Base-by-base conservation (phyloP, 208 protist species). In the Acanthamoeba royreba region DNA sequence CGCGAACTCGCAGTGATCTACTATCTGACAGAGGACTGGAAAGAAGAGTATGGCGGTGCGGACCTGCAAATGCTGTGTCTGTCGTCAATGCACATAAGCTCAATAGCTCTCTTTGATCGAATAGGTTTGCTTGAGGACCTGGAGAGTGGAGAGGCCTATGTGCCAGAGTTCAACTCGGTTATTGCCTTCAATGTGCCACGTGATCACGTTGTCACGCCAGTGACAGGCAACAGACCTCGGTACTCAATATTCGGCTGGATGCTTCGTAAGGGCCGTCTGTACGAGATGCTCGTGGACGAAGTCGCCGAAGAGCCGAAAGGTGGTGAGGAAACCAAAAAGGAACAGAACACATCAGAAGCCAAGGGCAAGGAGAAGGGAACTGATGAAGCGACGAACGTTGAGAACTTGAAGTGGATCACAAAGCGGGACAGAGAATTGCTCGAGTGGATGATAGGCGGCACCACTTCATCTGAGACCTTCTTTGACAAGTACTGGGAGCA, bases 401-500 rank as follows among this genome's bases (percentile, higher is more conserved):
- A 13, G 5, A 4, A 17, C 61, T 72, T 28, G 31, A 35, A 35
- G 61, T 72, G 61, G 61, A 17, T 35, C 8, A 35, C 31, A n/a
- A 72, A 72, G 61, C 61, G 61, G 31, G 61, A 72, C 61, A n/a
- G 61, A 35, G 19, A 28, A 13, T 35, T 72, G 61, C 40, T 72
- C 28, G 38, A 91, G 55, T 91, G 85, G 85, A 28, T 91, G 85
- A 33, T 91, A 35, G 85, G 55, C 85, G 49, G 40, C 42, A 28
- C 13, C 8, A 47, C n/a, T 19, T 69, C 53, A 15, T 25, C 49
- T 7, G 55, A 85, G n/a, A n/a, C 43, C 17, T 91, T 91, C 55
- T 61, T 74, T 33, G 55, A 91, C 38, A 43, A 91, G 85, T 91
- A 91, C 85, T 91, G 49, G 85, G 85, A 91, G 31, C 33, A 91